Percentiles rank a stretch among this genome's conserved stretches.
Evolutionary conservation across 208 protist genomes (phyloP).

Genomic region (Angomonas ambiguus): DNA sequence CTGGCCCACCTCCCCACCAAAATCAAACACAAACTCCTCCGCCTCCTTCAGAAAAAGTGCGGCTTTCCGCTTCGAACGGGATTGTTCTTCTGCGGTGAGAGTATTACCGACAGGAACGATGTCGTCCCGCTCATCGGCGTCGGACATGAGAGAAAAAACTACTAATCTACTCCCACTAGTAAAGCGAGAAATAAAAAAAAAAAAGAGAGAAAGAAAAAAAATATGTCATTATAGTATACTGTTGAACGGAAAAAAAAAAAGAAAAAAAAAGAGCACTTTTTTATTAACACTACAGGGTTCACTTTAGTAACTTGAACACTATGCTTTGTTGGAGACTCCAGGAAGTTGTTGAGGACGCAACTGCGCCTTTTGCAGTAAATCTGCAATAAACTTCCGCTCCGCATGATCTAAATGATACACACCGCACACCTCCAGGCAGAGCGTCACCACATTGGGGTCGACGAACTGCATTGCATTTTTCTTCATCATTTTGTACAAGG

Average conservation of each 20-base stretch:
- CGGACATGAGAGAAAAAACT: constrained; percentile 1
- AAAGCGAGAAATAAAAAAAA: background rate
- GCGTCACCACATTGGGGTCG: constrained; percentile 39
- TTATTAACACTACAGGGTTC: no score
- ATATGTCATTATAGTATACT: background rate
- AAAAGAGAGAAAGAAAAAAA: background rate
- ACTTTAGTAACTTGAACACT: background rate
- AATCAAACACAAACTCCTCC: constrained; percentile 81
- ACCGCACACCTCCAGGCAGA: constrained; percentile 44
- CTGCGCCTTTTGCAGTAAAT: constrained; percentile 71
- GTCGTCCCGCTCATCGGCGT: background rate
- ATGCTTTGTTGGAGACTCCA: background rate
- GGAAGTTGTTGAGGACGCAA: background rate
- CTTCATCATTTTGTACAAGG: constrained; percentile 71
- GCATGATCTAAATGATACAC: constrained; percentile 72
- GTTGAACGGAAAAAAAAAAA: background rate
- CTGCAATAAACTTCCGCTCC: constrained; percentile 82
- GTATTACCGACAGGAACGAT: background rate
- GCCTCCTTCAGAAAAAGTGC: constrained; percentile 66
- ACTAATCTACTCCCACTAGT: no score
- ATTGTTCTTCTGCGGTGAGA: background rate
- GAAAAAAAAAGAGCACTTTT: background rate
- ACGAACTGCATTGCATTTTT: constrained; percentile 61
- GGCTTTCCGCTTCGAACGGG: constrained; percentile 14
- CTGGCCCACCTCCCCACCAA: constrained; percentile 32